phyloP scores from a whole-genome alignment of 768 basidiomycete species.

The Crucibulum laeve region DNA sequence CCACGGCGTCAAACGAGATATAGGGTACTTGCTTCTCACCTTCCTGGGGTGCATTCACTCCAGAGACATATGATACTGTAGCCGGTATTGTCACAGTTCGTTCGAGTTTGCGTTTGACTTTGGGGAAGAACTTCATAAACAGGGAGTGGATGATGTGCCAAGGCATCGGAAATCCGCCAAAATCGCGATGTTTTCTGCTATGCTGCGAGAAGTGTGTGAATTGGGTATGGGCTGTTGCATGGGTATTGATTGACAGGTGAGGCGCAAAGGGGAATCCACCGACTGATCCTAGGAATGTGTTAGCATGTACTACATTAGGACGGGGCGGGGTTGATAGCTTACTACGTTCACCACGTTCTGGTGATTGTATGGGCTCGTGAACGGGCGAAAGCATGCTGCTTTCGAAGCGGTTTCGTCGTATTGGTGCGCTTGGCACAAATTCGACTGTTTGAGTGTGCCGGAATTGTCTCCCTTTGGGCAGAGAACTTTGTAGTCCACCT shows the following conservation, averaged over 20 bases:
- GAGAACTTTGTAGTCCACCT: constrained; percentile 9
- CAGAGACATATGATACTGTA: constrained; percentile 61
- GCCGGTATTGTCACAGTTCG: constrained; percentile 74
- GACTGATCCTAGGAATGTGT: constrained; percentile 11
- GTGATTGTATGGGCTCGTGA: constrained; percentile 5
- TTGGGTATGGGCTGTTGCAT: constrained; percentile 13
- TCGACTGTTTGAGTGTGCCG: constrained; percentile 37
- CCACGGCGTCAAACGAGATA: constrained; percentile 78
- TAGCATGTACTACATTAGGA: background rate
- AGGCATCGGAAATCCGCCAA: constrained; percentile 77
- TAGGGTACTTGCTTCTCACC: constrained; percentile 67
- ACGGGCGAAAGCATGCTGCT: background rate
- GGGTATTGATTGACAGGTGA: constrained; percentile 14
- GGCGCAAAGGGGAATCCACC: constrained; percentile 8
- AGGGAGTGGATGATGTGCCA: constrained; percentile 46
- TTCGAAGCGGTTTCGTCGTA: constrained; percentile 17
- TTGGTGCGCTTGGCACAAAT: constrained; percentile 25
- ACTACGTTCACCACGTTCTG: constrained; percentile 12
- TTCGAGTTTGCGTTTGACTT: constrained; percentile 49
- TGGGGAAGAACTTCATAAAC: constrained; percentile 60
- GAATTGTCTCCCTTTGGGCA: constrained; percentile 17
- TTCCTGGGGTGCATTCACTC: constrained; percentile 29
- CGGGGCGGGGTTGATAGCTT: background rate
- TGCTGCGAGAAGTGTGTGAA: constrained; percentile 12
- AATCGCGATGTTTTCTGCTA: constrained; percentile 38